Evolutionary conservation across 2,329 filamentous ascomycete species (phyloP), one percentile per base, ranked within the genome.

Genomic region (Fusarium palustre): DNA sequence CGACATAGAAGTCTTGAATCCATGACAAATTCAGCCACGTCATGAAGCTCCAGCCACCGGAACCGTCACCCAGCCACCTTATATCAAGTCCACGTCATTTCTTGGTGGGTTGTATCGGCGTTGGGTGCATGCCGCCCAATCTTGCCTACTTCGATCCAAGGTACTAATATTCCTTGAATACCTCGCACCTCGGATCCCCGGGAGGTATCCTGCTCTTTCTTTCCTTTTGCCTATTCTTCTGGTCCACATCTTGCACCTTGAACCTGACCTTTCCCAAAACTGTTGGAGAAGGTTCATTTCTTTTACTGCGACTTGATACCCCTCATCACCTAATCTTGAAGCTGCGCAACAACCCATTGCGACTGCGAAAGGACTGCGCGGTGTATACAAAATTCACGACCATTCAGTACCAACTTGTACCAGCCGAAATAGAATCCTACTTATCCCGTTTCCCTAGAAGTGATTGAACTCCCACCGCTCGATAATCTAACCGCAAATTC

Each of bases 51-150:
- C 64, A 62, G 66, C 68, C 68, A 68, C 50, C 47, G 12, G 47
- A 57, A 58, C 62, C 60, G 52, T 48, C 50, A 49, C 59, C 68
- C 72, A 74, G 62, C 62, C 70, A 60, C 42, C 48, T 33, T 55
- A 34, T 36, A 39, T 24, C 43, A 30, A 66, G 67, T 70, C 73
- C 72, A 75, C 73, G 72, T 76, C 73, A 74, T 76, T 65, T 62
- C 57, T 52, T 39, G 30, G 46, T 58, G 49, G 52, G 53, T 36
- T 60, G 38, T 25, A 33, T 46, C 46, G 45, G 30, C 38, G 20
- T 66, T 20, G 49, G 63, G 62, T 61, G 47, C 55, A 49, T 46
- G 55, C 43, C 60, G 59, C 65, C 65, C 65, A 68, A 68, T 68
- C 64, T 68, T 54, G 45, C 53, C 66, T 60, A 36, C 38, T 25